Percentiles rank a stretch among this genome's conserved stretches.
phyloP scores from a whole-genome alignment of 2,329 filamentous ascomycete species.

The Fusarium dimerum region DNA sequence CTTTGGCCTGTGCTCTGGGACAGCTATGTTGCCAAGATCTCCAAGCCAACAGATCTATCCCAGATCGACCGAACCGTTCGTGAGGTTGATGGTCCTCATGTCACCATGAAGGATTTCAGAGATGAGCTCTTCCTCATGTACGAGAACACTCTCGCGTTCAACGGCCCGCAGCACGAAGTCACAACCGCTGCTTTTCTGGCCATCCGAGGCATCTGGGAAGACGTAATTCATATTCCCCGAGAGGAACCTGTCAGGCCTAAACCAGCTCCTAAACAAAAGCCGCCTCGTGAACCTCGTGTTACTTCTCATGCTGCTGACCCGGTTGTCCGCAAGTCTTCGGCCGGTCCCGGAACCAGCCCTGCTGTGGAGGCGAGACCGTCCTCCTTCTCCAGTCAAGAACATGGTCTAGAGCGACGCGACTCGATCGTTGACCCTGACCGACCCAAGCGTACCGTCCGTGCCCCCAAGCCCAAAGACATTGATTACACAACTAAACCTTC shows the following conservation, averaged over 20 bases:
- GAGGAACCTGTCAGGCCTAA: constrained; percentile 61
- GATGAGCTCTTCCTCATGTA: constrained; percentile 77
- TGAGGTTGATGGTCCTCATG: constrained; percentile 59
- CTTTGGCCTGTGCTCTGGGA: constrained; percentile 75
- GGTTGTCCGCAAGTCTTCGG: constrained; percentile 30
- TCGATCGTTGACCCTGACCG: constrained; percentile 76
- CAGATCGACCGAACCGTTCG: constrained; percentile 82
- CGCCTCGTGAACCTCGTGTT: constrained; percentile 37
- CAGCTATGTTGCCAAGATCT: constrained; percentile 68
- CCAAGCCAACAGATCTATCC: constrained; percentile 79
- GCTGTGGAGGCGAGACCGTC: constrained; percentile 26
- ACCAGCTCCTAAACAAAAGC: constrained; percentile 43
- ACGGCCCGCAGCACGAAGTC: constrained; percentile 75
- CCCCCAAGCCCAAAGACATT: constrained; percentile 87
- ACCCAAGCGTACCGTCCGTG: constrained; percentile 91
- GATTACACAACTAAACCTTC: constrained; percentile 75
- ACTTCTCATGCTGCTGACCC: constrained; percentile 28
- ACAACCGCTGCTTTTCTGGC: constrained; percentile 57
- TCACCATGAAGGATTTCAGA: constrained; percentile 70
- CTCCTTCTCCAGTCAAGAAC: constrained; percentile 17
- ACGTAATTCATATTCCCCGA: constrained; percentile 45
- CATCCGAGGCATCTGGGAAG: constrained; percentile 55
- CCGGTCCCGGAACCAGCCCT: constrained; percentile 33
- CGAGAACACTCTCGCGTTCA: constrained; percentile 78
- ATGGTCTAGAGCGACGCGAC: constrained; percentile 62